Evolutionary conservation across 2,329 filamentous ascomycete genomes (phyloP).

Genomic region (Microsporum canis): DNA sequence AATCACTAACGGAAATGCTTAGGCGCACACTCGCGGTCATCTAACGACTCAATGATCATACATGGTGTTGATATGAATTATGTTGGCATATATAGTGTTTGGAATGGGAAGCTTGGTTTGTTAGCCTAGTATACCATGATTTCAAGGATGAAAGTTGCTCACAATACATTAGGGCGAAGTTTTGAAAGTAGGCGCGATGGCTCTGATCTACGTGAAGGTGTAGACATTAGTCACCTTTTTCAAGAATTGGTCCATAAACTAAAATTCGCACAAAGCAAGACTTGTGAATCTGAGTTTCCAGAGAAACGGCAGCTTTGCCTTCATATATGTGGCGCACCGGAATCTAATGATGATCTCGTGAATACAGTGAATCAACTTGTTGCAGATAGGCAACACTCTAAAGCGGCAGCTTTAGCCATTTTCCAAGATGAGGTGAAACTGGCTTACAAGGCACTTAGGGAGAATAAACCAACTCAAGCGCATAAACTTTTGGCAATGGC

Average conservation of each 20-base stretch:
- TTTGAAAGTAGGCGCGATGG: constrained; percentile 24
- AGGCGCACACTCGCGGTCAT: constrained; percentile 31
- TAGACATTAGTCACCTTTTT: constrained; percentile 33
- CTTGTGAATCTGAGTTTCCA: constrained; percentile 41
- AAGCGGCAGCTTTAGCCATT: constrained; percentile 51
- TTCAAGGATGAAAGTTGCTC: constrained; percentile 6
- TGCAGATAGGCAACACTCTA: constrained; percentile 45
- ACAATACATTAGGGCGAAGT: constrained; percentile 22
- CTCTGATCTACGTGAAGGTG: constrained; percentile 17
- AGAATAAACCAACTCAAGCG: constrained; percentile 43
- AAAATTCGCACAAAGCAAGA: constrained; percentile 41
- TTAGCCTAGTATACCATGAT: not conserved
- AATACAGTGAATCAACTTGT: constrained; percentile 42
- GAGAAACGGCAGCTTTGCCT: constrained; percentile 51
- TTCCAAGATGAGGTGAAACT: constrained; percentile 50
- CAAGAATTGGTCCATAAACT: constrained; percentile 41
- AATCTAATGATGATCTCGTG: constrained; percentile 41
- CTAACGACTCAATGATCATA: constrained; percentile 44
- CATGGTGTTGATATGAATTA: constrained; percentile 50
- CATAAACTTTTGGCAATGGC: constrained; percentile 47
- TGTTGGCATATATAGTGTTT: constrained; percentile 48
- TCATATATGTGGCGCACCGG: constrained; percentile 47
- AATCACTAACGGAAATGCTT: constrained; percentile 7
- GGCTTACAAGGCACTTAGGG: constrained; percentile 45
- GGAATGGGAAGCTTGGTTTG: constrained; percentile 45